These are phyloP conservation scores for Penicillium vulpinum DNA, from an alignment of 2,329 filamentous ascomycete genomes.

Conservation along the genomic window DNA sequence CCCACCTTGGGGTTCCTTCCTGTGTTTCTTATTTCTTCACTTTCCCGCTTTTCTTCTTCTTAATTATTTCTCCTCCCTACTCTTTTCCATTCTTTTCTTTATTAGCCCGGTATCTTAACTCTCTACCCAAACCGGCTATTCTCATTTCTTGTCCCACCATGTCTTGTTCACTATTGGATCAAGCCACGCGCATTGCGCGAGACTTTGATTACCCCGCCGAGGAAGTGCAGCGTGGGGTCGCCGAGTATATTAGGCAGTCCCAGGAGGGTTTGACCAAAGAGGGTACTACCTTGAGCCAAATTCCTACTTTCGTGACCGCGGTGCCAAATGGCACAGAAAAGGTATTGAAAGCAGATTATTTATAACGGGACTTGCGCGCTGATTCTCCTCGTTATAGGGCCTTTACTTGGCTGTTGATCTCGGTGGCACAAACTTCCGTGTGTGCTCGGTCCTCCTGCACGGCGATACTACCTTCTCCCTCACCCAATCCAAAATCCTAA, in stretches of 20 bases:
- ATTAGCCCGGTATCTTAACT: neutral
- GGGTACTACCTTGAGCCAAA: constrained; percentile 84
- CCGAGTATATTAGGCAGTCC: constrained; percentile 86
- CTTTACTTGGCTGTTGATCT: constrained; percentile 95
- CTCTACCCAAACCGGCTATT: neutral
- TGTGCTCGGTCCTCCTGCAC: constrained; percentile 91
- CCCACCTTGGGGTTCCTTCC: constrained; percentile 12
- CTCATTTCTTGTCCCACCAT: constrained; percentile 21
- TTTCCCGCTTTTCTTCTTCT: constrained; percentile 3
- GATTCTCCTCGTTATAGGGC: constrained; percentile 57
- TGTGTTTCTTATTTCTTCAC: neutral
- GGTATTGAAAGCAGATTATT: constrained; percentile 52
- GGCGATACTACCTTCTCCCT: constrained; percentile 94
- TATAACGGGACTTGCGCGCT: constrained; percentile 12
- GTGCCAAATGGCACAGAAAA: constrained; percentile 98
- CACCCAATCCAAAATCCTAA: constrained; percentile 87
- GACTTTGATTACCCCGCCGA: constrained; percentile 83
- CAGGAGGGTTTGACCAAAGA: constrained; percentile 77
- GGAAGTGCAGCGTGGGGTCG: constrained; percentile 75
- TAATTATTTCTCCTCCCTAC: neutral
- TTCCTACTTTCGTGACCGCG: constrained; percentile 92
- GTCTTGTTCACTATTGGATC: constrained; percentile 54
- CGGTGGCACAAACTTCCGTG: constrained; percentile 97
- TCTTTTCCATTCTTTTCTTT: neutral
- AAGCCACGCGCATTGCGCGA: constrained; percentile 76